Evolutionary conservation across 1,284 basidiomycete genomes (phyloP), one percentile per base, ranked within the genome.

Genomic region (Mycena sp.): DNA sequence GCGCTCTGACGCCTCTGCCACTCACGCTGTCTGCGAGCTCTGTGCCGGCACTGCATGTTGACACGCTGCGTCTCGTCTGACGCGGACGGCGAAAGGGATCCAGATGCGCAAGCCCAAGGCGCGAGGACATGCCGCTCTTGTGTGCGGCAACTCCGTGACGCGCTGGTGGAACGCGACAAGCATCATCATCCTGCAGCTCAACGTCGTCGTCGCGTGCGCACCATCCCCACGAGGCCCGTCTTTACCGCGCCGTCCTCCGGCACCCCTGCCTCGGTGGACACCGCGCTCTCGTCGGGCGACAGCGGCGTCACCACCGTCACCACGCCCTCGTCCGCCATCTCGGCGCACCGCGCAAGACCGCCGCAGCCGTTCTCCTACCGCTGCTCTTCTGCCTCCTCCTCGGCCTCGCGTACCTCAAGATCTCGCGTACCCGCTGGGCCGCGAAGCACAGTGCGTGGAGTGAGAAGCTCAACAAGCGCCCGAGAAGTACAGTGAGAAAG

Each of bases 311-410:
- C 80, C 37, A 68, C 75, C 58, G 78, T 82, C 48, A 70, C 75
- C 38, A 74, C 77, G 61, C 69, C 75, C 25, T 81, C 53, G 80
- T 77, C 12, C 63, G 75, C 80, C 30, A 46, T 61, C 37, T 40
- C 32, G 44, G 12, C 52, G 11, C 66, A 65, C 63, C 14, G 10
- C 1, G 93, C 25, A 87, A 85, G 58, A 84, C 89, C 37, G 94
- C 93, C 2, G 95, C 90, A 1, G 94, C 90, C 11, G 83, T 94
- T 58, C 77, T 95, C 57, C 73, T 94, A n/a, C 89, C 92, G 1
- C 79, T 93, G 6, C 70, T 95, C 45, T 76, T 89, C 67, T 71
- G 88, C 65, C 80, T 81, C 49, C 65, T 89, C 29, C 79, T 79
- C 52, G 72, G 82, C 23, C 80, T 79, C 23, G 77, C 80, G 0